Conservation (phyloP, 2,329 filamentous ascomycete species). For the Trichoderma koningiopsis region DNA sequence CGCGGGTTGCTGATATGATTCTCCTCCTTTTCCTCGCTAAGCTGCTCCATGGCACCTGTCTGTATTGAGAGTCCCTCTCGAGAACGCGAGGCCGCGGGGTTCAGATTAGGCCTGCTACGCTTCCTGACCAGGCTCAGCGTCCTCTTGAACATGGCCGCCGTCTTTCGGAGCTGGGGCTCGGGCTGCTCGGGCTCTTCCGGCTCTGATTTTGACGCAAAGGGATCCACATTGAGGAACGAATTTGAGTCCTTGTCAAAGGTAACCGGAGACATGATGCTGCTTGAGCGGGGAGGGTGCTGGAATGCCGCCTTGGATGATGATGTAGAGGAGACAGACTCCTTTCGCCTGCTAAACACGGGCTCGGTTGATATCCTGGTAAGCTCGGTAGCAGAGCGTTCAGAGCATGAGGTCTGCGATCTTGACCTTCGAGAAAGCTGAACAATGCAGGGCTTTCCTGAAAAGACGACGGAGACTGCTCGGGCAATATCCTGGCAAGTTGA, state of each 20-base stretch:
- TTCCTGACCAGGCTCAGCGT: slow-evolving; percentile 58
- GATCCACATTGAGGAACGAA: slow-evolving; percentile 57
- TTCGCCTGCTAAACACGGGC: slow-evolving; percentile 34
- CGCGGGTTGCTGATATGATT: slow-evolving; percentile 34
- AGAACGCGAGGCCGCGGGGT: slow-evolving; percentile 40
- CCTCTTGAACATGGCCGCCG: slow-evolving; percentile 53
- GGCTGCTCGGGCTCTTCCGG: slow-evolving; percentile 35
- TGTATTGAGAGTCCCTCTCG: slow-evolving; percentile 38
- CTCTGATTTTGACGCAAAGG: slow-evolving; percentile 49
- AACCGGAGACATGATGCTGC: slow-evolving; percentile 44
- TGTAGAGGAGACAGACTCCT: slow-evolving; percentile 39
- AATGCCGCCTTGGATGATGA: slow-evolving; percentile 39
- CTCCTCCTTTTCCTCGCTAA: slow-evolving; percentile 39
- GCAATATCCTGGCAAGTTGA: slow-evolving; percentile 58
- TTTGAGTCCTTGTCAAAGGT: slow-evolving; percentile 45
- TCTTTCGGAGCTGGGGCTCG: slow-evolving; percentile 44
- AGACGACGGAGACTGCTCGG: slow-evolving; percentile 60
- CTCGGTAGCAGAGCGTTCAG: slow-evolving; percentile 32
- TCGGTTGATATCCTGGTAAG: slow-evolving; percentile 40
- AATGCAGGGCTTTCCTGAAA: slow-evolving; percentile 61
- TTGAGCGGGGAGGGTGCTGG: slow-evolving; percentile 46
- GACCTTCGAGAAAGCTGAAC: slow-evolving; percentile 54
- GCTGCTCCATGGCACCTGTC: slow-evolving; percentile 38
- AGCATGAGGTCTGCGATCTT: slow-evolving; percentile 48
- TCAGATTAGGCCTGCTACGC: slow-evolving; percentile 55